A percentile compares a stretch with the other conserved stretches of the same genome.
Conservation (phyloP, 2,329 filamentous ascomycete genomes). For the Ascochyta pisi region DNA sequence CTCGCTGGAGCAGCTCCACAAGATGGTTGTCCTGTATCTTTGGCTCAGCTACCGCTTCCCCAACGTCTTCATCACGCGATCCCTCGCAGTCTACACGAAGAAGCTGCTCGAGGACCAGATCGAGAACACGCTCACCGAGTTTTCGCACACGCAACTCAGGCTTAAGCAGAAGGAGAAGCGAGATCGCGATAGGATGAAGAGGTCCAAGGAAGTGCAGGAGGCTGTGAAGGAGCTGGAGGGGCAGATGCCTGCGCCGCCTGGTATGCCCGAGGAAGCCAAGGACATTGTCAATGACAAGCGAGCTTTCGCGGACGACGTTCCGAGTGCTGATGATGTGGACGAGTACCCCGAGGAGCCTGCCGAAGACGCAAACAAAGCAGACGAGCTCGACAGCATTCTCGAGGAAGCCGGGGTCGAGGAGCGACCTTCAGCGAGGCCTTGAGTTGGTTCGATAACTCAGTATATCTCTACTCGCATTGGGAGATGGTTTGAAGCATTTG, state of each 20-base stretch:
- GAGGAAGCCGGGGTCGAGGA: neutral
- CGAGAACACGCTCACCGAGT: conserved; percentile 64
- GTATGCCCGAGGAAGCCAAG: conserved; percentile 18
- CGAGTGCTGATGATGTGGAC: conserved; percentile 19
- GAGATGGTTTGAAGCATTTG: conserved; percentile 4
- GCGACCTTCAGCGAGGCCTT: neutral
- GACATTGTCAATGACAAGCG: conserved; percentile 26
- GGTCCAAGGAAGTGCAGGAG: conserved; percentile 13
- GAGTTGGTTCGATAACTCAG: neutral
- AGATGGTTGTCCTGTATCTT: conserved; percentile 81
- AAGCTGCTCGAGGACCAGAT: conserved; percentile 78
- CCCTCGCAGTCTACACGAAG: conserved; percentile 81
- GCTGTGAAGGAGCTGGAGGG: conserved; percentile 1
- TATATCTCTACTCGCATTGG: neutral
- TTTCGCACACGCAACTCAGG: conserved; percentile 53
- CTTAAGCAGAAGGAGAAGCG: conserved; percentile 12
- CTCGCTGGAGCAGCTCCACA: conserved; percentile 79
- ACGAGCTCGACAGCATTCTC: conserved; percentile 1
- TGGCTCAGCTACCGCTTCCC: conserved; percentile 93
- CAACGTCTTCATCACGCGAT: conserved; percentile 77
- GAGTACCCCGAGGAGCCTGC: conserved; percentile 28
- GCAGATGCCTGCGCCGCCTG: conserved; percentile 9
- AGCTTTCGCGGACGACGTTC: conserved; percentile 10
- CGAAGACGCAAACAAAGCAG: neutral
- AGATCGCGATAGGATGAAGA: conserved; percentile 7